Conservation (phyloP, 208 protist genomes). For the Acanthamoeba lenticulata region DNA sequence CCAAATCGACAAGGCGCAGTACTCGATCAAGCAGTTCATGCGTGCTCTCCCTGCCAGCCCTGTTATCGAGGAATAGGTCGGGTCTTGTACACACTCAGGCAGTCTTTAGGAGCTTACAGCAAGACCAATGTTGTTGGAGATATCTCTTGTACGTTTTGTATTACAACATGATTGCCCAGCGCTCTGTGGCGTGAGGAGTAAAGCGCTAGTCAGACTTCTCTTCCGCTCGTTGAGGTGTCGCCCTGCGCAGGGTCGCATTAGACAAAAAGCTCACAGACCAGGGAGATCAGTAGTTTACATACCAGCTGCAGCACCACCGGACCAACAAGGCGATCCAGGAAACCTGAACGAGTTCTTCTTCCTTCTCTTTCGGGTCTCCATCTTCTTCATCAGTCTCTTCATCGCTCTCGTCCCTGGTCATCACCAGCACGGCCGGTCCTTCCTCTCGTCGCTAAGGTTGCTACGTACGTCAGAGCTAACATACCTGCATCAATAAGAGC, state of each 20-base stretch:
- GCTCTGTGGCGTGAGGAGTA: no score
- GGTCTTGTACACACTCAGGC: not conserved
- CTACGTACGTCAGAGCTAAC: not conserved
- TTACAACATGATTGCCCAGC: no score
- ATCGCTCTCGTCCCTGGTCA: not conserved
- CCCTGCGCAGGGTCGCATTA: not conserved
- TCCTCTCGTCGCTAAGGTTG: not conserved
- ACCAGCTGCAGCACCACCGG: not conserved
- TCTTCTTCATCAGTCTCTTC: not conserved
- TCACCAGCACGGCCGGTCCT: not conserved
- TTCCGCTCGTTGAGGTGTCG: not conserved
- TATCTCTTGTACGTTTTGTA: not conserved
- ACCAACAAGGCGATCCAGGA: not conserved
- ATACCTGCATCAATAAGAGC: not conserved
- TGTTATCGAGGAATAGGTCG: not conserved
- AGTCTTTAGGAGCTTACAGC: not conserved
- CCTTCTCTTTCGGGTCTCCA: not conserved
- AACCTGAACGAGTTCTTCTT: not conserved
- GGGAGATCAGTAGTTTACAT: no score
- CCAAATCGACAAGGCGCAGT: conserved; percentile 37
- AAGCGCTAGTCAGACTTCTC: no score
- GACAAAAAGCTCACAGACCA: not conserved
- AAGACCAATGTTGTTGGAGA: not conserved
- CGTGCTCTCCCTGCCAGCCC: not conserved
- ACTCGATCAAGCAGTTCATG: conserved; percentile 48